Conservation (phyloP, 2,329 filamentous ascomycete species). For the Fusarium begoniae region DNA sequence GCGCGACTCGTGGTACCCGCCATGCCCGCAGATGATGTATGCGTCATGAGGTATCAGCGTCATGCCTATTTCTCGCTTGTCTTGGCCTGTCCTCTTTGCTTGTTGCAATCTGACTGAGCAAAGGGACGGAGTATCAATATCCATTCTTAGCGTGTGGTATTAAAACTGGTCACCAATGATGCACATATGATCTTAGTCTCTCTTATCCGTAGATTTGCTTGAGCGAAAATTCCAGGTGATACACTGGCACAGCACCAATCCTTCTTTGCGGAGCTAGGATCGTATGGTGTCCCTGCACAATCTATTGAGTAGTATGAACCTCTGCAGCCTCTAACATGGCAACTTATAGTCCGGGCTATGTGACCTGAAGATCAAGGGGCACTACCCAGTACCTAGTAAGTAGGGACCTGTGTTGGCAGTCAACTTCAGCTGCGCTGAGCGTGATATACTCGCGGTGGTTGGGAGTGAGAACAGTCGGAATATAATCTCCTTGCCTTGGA, state of each 20-base stretch:
- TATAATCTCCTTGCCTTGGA: constrained; percentile 8
- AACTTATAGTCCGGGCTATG: constrained; percentile 12
- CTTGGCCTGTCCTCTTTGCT: constrained; percentile 8
- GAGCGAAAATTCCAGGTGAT: constrained; percentile 30
- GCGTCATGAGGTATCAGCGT: constrained; percentile 36
- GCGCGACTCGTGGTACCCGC: constrained; percentile 40
- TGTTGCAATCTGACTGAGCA: constrained; percentile 6
- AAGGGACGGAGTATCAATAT: background rate
- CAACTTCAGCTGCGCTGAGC: background rate
- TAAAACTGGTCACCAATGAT: constrained; percentile 27
- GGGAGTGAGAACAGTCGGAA: constrained; percentile 19
- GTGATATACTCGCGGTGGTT: background rate
- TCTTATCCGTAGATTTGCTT: constrained; percentile 8
- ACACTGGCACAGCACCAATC: constrained; percentile 29
- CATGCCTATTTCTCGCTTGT: constrained; percentile 14
- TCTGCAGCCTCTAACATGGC: background rate
- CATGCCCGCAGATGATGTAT: constrained; percentile 40
- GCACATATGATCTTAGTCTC: constrained; percentile 27
- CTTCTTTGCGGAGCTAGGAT: constrained; percentile 30
- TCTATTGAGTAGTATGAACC: constrained; percentile 15
- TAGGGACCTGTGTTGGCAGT: constrained; percentile 1
- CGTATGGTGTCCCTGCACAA: constrained; percentile 29
- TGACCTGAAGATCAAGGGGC: constrained; percentile 3
- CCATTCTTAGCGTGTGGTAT: background rate
- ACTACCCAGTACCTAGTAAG: background rate